Conservation (phyloP, 2,329 filamentous ascomycete genomes). For the Cladorrhinum sp. region DNA sequence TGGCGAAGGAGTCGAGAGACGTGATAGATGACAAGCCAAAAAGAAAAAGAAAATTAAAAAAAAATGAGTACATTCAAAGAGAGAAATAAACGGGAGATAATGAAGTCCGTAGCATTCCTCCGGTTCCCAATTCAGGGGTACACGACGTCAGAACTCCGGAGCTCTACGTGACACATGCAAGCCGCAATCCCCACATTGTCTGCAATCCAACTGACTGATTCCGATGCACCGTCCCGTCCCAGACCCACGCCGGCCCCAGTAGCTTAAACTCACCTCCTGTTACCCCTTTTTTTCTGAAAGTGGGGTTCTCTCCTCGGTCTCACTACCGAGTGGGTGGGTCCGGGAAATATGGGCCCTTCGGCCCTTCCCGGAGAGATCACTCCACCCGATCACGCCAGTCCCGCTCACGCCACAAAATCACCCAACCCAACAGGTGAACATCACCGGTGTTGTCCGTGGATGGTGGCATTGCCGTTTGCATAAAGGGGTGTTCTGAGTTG, state of each 20-base stretch:
- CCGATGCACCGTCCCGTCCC: background rate
- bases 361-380: background rate
- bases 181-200: background rate
- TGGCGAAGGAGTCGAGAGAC: background rate
- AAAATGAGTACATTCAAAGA: background rate
- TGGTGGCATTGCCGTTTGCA: background rate
- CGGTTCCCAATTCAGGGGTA: background rate
- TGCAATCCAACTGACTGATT: background rate
- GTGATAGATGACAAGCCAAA: background rate
- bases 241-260: background rate
- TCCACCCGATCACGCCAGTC: background rate
- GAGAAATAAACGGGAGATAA: background rate
- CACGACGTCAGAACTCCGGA: background rate
- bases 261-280: background rate
- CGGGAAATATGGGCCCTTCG: background rate
- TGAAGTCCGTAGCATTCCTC: background rate
- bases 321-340: background rate
- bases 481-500: background rate
- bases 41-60: background rate
- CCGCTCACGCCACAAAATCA: constrained; percentile 7
- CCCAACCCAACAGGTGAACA: background rate
- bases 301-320: background rate
- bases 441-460: background rate
- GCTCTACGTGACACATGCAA: background rate
- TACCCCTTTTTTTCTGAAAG: background rate